Evolutionary conservation across 225 moss, liverwort and hornwort species (phyloP), one percentile per base, ranked within the genome.

Genomic region (Pseudoscleropodium purum): DNA sequence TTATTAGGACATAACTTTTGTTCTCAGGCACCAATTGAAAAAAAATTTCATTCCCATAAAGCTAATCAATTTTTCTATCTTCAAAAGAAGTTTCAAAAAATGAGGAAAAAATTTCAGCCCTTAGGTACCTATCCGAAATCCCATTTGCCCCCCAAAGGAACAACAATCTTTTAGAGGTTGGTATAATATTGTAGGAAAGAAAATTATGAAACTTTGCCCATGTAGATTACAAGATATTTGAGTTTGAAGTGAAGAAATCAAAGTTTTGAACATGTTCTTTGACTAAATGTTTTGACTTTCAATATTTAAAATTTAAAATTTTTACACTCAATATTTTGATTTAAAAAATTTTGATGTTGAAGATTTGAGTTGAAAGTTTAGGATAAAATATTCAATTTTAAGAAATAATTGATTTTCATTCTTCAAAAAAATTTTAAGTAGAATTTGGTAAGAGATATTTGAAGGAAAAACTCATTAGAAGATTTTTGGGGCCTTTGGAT

Each of bases 221-320:
- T 0, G 1, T 69, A 69, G 7, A 24, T 21, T 69, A 19, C 0
- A 69, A 69, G 5, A 69, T 69, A 34, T 18, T 18, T 66, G 34
- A 34, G 5, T 66, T 66, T 17, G 10, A 34, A 18, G 18, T 66
- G 5, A 18, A 66, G 18, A 34, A 15, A 34, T 8, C 5, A 4
- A 2, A 12, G 2, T 7, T 30, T 64, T 13, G 1, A 67, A 6
- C 4, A 11, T 0, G 2, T 20, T 20, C 11, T 5, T 11, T 68
- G 24, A n/a, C 4, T 37, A 39, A 6, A 13, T 25, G 4, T 7
- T 36, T 39, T 39, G 21, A 39, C 23, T 70, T n/a, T 39, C 0
- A 11, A 37, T 68, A 3, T 68, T 20, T 21, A 21, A 6, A 2
- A 36, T 3, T 21, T 21, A 14, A 39, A 39, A 69, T 13, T 25